Evolutionary conservation across 2,329 filamentous ascomycete species (phyloP), one percentile per base, ranked within the genome.

Genomic region (Endoconidiophora laricicola): DNA sequence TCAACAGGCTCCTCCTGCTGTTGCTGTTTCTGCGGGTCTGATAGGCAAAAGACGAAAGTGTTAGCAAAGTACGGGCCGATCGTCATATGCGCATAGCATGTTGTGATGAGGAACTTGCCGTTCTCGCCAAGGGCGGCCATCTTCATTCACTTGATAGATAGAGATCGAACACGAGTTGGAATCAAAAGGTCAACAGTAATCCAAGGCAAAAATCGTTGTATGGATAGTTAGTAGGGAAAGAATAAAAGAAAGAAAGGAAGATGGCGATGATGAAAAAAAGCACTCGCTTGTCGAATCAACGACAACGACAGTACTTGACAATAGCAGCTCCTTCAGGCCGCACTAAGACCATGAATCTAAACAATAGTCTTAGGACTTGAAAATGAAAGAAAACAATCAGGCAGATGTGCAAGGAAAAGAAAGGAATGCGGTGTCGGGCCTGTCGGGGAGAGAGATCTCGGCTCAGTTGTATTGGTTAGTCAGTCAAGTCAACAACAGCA

Each of bases 1-100:
- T 53, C 51, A 29, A 50, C 39, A 26, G 51, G 47, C 47, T 49
- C 39, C 43, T 46, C 43, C 39, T 49, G 29, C 39, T 45, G 48
- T 40, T 40, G 43, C 24, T 49, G 29, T 33, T 45, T 41, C 43
- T 40, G 43, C 24, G 43, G 43, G 33, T 53, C 51, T 53, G 6
- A 33, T 12, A 45, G 12, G 12, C 43, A 40, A 40, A 12, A 40
- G 20, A 14, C 38, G 14, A 22, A 40, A 16, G 14, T 6, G 7
- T 40, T 38, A 36, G 41, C 20, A 20, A 22, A n/a, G 41, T 24
- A 24, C 22, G 6, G 22, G 41, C 24, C 18, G 6, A 43, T 9
- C 12, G 20, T 14, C 18, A 12, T 43, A 10, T 7, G 18, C 29
- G 29, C 29, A 24, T 18, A 6, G 36, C 12, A 18, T 24, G 41